Base-by-base conservation (phyloP, 371 early-diverging fungal species). In the Syncephalis plumigaleata region DNA sequence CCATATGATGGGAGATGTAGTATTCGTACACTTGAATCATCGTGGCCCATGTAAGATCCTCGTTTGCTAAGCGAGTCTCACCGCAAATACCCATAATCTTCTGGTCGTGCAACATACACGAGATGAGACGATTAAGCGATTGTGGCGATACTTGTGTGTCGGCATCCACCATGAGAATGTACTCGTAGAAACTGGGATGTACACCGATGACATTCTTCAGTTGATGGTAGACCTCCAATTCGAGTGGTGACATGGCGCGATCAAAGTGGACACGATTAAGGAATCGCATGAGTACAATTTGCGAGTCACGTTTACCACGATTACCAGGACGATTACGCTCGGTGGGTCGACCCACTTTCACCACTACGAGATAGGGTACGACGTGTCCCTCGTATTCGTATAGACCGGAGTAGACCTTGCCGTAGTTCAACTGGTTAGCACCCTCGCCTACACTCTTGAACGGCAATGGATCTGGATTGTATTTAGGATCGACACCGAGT, bases 1-100 rank as follows among this genome's bases (percentile, higher is more conserved):
- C 79, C 53, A 98, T 63, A 59, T 96, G 93, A 66, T 98, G 99
- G 27, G 95, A 93, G 49, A 98, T 97, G 59, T 91, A 99, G 75
- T 99, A 95, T 58, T 93, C 93, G 66, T 90, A 95, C 22, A 98
- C 97, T 61, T 99, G 98, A 61, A 98, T 91, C 91, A 94, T 95
- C 2, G 98, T 95, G n/a, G 90, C 85, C 85, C 86, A 89, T 15
- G 87, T 79, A 49, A 74, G 73, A 51, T 86, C 84, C 54, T 87
- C 86, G 61, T 94, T 93, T 9, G 87, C 75, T 27, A 93, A 67
- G 46, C 59, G 64, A 3, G 94, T 93, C 63, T 95, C 94, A 44
- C 96, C 96, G 56, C 94, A 93, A 26, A 90, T 71, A 25, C 95
- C 96, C 56, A 89, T 79, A 49, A 93, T 75, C 61, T 79, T 79